These are phyloP conservation scores for Kodamaea hsintzibuensis DNA, from an alignment of 805 yeast species.

Conservation along the genomic window DNA sequence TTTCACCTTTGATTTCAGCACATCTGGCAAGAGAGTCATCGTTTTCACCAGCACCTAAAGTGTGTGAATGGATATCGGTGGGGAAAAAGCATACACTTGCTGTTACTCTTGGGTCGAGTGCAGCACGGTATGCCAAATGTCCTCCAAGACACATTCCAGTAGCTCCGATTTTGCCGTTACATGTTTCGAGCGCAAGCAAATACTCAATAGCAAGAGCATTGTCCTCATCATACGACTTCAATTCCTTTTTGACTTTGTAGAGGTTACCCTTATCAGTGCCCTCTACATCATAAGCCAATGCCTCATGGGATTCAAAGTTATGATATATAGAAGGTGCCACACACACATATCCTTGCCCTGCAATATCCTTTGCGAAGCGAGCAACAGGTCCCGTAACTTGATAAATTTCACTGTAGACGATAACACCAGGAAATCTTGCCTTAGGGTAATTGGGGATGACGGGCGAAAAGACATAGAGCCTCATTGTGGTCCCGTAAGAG, in stretches of 20 bases:
- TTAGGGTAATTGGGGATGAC: conserved; percentile 69
- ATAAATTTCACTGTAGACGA: conserved; percentile 77
- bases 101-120: conserved; percentile 60
- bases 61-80: conserved; percentile 72
- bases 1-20: conserved; percentile 57
- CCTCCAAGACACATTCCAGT: conserved; percentile 91
- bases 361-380: conserved; percentile 74
- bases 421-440: conserved; percentile 79
- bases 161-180: conserved; percentile 73
- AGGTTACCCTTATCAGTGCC: conserved; percentile 77
- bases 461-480: conserved; percentile 68
- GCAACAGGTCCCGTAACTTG: conserved; percentile 84
- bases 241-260: conserved; percentile 65
- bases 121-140: conserved; percentile 72
- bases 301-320: conserved; percentile 62
- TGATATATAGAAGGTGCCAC: conserved; percentile 82
- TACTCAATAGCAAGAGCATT: conserved; percentile 63
- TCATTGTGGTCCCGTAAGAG: conserved; percentile 63
- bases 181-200: conserved; percentile 55
- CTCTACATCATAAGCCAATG: conserved; percentile 66
- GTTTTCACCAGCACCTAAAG: conserved; percentile 61
- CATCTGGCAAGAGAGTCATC: conserved; percentile 67
- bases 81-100: conserved; percentile 79
- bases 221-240: conserved; percentile 77
- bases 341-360: conserved; percentile 78